Evolutionary conservation across 805 yeast genomes (phyloP).

Genomic region (Hanseniaspora vineae): DNA sequence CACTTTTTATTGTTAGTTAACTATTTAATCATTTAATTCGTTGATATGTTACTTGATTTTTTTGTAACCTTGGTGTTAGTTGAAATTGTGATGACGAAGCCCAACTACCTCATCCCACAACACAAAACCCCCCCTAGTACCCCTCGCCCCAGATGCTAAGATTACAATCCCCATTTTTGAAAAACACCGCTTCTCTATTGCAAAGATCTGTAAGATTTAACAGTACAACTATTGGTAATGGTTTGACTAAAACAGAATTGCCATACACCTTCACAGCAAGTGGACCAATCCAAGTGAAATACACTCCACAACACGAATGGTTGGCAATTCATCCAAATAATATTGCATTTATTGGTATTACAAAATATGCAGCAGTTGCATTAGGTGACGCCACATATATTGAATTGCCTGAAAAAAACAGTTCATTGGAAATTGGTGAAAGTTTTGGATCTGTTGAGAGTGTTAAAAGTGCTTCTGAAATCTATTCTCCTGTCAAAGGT

Average conservation of each 20-base stretch:
- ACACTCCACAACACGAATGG: conserved; percentile 93
- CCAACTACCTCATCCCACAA: too few relatives aligned
- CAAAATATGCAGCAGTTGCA: conserved; percentile 90
- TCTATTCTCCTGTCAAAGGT: conserved; percentile 79
- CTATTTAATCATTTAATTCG: too few relatives aligned
- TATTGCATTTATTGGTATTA: conserved; percentile 80
- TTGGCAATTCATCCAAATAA: conserved; percentile 75
- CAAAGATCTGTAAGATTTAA: background rate
- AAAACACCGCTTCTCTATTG: too few relatives aligned
- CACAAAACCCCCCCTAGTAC: too few relatives aligned
- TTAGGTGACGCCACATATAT: conserved; percentile 93
- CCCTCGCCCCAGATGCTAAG: too few relatives aligned
- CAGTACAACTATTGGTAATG: conserved; percentile 9
- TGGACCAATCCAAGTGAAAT: conserved; percentile 30
- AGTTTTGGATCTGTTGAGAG: conserved; percentile 87
- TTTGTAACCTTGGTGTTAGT: too few relatives aligned
- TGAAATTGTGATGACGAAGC: too few relatives aligned
- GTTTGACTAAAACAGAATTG: conserved; percentile 17
- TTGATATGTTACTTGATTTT: too few relatives aligned
- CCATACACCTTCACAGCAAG: conserved; percentile 20
- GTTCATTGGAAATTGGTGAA: conserved; percentile 54
- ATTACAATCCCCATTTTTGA: too few relatives aligned
- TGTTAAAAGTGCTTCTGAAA: conserved; percentile 88
- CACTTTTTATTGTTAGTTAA: too few relatives aligned
- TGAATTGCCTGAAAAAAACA: conserved; percentile 72